These are phyloP conservation scores for Teunomyces tritomae DNA, from an alignment of 805 yeast species.

Conservation along the genomic window DNA sequence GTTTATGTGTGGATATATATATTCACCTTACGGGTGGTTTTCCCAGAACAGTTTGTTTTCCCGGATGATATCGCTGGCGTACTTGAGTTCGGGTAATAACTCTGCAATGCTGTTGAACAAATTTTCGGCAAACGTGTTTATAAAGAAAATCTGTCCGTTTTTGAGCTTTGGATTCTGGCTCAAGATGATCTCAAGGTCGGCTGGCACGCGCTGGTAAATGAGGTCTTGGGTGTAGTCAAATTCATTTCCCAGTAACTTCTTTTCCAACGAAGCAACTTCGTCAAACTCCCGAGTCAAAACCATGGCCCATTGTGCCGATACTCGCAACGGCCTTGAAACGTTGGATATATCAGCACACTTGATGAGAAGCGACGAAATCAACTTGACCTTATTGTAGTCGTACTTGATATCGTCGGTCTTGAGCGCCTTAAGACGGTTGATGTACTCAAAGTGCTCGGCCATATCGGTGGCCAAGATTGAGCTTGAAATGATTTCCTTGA, in stretches of 20 bases:
- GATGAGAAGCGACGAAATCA: slow-evolving; percentile 67
- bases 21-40: slow-evolving; percentile 1
- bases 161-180: slow-evolving; percentile 49
- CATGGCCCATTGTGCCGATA: slow-evolving; percentile 84
- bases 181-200: slow-evolving; percentile 43
- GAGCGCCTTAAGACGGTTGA: slow-evolving; percentile 44
- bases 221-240: slow-evolving; percentile 10
- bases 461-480: slow-evolving; percentile 71
- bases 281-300: slow-evolving; percentile 74
- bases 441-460: slow-evolving; percentile 81
- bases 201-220: slow-evolving; percentile 37
- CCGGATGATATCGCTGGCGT: slow-evolving; percentile 51
- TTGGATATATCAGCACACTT: slow-evolving; percentile 97
- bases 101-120: slow-evolving; percentile 65
- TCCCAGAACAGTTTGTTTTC: slow-evolving; percentile 60
- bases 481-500: slow-evolving; percentile 31
- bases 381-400: slow-evolving; percentile 25
- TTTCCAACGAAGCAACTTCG: slow-evolving; percentile 59
- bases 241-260: slow-evolving; percentile 14
- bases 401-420: slow-evolving; percentile 15
- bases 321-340: slow-evolving; percentile 74
- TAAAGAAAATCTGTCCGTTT: slow-evolving; percentile 79
- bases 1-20: neutral
- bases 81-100: slow-evolving; percentile 59
- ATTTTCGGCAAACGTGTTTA: slow-evolving; percentile 73